Conservation (phyloP, 495 filamentous ascomycete species). For the Xylaria castorea region DNA sequence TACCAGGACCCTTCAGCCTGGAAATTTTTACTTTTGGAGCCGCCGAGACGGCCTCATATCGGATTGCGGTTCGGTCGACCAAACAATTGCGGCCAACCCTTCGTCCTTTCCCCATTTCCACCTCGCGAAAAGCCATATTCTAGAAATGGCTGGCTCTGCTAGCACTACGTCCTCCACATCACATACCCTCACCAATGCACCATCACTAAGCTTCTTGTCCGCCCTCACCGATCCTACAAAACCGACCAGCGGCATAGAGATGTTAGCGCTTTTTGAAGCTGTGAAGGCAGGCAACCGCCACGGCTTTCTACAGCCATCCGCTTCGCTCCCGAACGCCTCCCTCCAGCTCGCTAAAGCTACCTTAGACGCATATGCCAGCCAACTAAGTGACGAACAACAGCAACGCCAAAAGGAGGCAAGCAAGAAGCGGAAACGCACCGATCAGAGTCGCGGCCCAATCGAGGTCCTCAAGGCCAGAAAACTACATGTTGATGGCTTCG, state of each 20-base stretch:
- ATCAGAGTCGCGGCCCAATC: constrained; percentile 39
- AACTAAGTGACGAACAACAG: constrained; percentile 69
- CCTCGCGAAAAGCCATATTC: constrained; percentile 6
- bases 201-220: constrained; percentile 44
- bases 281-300: constrained; percentile 58
- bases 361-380: constrained; percentile 75
- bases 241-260: constrained; percentile 42
- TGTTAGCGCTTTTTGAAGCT: constrained; percentile 56
- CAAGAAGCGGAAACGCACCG: constrained; percentile 71
- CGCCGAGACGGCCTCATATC: constrained; percentile 15
- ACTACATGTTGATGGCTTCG: constrained; percentile 87
- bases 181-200: constrained; percentile 56
- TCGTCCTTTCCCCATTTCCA: neutral
- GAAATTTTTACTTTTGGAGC: constrained; percentile 35
- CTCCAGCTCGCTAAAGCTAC: constrained; percentile 74
- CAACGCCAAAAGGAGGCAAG: constrained; percentile 59
- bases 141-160: constrained; percentile 53
- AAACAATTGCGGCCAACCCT: constrained; percentile 14
- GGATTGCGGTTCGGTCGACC: constrained; percentile 11
- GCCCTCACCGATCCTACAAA: constrained; percentile 38
- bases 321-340: constrained; percentile 66
- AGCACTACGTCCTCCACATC: constrained; percentile 62
- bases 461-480: constrained; percentile 72
- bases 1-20: constrained; percentile 28
- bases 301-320: constrained; percentile 72